Evolutionary conservation across 306 rosid species (phyloP).

Genomic region (Oxytropis ochrocephala): DNA sequence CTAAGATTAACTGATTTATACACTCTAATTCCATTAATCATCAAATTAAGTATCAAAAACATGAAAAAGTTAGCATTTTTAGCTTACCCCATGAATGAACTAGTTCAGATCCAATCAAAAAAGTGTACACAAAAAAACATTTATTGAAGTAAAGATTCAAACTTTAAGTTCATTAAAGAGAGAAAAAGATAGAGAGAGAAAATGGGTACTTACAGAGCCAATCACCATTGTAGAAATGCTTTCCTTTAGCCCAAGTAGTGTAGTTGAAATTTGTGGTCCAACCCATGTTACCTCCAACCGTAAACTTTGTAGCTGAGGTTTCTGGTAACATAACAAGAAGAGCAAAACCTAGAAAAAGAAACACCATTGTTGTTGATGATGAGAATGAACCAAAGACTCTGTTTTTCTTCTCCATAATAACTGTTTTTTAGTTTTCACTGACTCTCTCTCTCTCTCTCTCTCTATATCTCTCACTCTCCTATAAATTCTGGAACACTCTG

Average conservation of each 20-base stretch:
- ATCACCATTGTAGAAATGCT: conserved; percentile 82
- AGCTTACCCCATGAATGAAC: conserved; percentile 5
- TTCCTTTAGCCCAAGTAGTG: conserved; percentile 63
- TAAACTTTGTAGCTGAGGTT: conserved; percentile 52
- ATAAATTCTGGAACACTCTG: conserved; percentile 30
- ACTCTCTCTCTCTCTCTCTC: background rate
- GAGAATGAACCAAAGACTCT: conserved; percentile 15
- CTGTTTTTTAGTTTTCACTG: background rate
- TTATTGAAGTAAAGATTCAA: background rate
- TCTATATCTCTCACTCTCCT: conserved; percentile 9
- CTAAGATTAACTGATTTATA: background rate
- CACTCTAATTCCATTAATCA: background rate
- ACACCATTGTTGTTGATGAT: conserved; percentile 24
- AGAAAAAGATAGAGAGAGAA: background rate
- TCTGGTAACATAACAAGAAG: conserved; percentile 41
- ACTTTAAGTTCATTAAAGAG: background rate
- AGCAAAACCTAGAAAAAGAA: conserved; percentile 25
- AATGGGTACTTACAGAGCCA: conserved; percentile 69
- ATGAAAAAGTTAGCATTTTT: conserved; percentile 4
- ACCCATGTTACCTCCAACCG: conserved; percentile 58
- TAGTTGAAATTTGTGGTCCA: conserved; percentile 73
- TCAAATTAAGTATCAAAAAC: background rate
- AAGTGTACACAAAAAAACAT: background rate
- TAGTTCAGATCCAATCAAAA: conserved; percentile 39
- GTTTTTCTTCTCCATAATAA: conserved; percentile 38